Conservation (phyloP, 192 early-diverging fungal genomes). For the Backusella liffmaniae region DNA sequence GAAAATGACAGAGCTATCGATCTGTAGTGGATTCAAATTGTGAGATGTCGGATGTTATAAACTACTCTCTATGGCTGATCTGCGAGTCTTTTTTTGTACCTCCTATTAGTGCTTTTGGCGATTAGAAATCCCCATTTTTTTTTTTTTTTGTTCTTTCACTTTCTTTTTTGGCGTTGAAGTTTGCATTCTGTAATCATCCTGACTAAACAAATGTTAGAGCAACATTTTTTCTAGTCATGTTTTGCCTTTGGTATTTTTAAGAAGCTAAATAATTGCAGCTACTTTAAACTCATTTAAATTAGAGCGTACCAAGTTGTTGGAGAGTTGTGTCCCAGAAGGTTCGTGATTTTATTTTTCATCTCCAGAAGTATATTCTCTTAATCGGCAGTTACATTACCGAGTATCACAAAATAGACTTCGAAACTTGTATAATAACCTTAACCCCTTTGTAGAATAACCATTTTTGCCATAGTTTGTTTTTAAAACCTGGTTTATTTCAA, state of each 20-base stretch:
- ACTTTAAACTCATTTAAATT: neutral
- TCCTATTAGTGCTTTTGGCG: neutral
- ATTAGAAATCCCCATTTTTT: neutral
- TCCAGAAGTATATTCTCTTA: neutral
- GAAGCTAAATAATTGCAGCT: neutral
- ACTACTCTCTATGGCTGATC: neutral
- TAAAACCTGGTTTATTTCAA: neutral
- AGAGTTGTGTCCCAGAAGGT: neutral
- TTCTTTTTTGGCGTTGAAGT: neutral
- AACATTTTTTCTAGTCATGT: neutral
- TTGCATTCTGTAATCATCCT: neutral
- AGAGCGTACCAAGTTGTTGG: neutral
- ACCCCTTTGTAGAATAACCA: neutral
- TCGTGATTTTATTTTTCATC: neutral
- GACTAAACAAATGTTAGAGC: neutral
- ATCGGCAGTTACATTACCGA: neutral
- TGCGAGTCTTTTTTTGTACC: neutral
- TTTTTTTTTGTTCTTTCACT: too few relatives aligned
- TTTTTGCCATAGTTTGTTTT: neutral
- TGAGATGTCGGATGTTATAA: neutral
- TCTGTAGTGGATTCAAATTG: neutral
- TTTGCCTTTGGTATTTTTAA: neutral
- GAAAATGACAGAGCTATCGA: neutral
- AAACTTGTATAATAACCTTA: neutral
- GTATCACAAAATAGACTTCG: neutral